Evolutionary conservation across 108 stramenopile species (phyloP), one percentile per base, ranked within the genome.

Genomic region (Cylindrotheca fusiformis): DNA sequence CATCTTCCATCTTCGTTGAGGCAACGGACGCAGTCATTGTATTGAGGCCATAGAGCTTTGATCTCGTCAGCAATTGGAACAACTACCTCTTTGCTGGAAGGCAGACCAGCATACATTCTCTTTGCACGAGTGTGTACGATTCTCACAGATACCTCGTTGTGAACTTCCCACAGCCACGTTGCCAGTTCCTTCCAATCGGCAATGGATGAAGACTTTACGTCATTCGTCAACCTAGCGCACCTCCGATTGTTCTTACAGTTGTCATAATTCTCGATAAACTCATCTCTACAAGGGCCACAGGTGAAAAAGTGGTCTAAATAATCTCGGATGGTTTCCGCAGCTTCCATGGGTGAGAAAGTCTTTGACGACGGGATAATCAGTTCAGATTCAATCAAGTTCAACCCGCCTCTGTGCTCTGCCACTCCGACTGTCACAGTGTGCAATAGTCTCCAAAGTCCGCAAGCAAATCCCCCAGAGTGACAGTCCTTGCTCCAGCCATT

Each of bases 401-500:
- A 10, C 6, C 82, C 82, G 4, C 82, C 82, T n/a, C 75, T 58
- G 27, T 75, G 75, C 52, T 91, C 85, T 0, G 87, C 94, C 4
- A 95, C 70, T 18, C 93, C 93, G 5, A 91, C 71, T 20, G 85
- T 76, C 45, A 79, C 65, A 14, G 78, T 68, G 61, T 95, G 94
- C 54, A 95, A 76, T 20, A 95, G 62, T 41, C 85, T 81, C 94
- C 94, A 95, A 18, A 90, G 58, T 25, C 90, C 94, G 60, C 94
- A 95, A 3, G 86, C 71, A 55, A 87, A 94, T 22, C 58, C 74
- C 17, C 33, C 52, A 17, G 24, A 24, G 12, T 5, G 10, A 57
- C 85, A 86, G 4, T 60, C 55, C 3, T 23, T 4, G 51, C 78
- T 83, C 74, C 76, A 86, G 14, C 27, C 58, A 24, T 49, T 58